A percentile compares a stretch with the other conserved stretches of the same genome.
Conservation (phyloP, 306 rosid species). For the peach (Prunus persica) region DNA sequence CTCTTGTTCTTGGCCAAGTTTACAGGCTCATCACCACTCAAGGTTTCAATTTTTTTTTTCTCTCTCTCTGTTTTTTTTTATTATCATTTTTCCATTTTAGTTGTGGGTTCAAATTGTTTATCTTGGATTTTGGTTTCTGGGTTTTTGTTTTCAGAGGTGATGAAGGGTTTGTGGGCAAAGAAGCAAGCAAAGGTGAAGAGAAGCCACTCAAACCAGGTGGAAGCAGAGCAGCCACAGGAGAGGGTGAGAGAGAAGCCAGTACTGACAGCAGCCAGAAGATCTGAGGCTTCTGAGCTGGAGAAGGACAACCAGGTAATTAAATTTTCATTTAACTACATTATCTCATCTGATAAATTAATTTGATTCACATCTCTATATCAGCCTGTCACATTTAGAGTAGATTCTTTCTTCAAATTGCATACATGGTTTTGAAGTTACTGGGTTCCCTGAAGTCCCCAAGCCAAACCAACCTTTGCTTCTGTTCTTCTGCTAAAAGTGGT, state of each 20-base stretch:
- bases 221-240: conserved; percentile 40
- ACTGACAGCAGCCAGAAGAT: conserved; percentile 33
- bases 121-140: conserved; percentile 11
- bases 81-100: neutral
- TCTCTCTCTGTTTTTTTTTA: neutral
- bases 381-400: conserved; percentile 1
- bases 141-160: conserved; percentile 57
- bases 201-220: conserved; percentile 29
- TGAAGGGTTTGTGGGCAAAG: conserved; percentile 83
- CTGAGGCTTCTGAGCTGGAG: conserved; percentile 33
- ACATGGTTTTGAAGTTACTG: neutral
- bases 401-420: neutral
- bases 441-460: neutral
- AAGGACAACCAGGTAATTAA: conserved; percentile 52
- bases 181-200: conserved; percentile 78
- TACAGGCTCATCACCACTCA: conserved; percentile 83
- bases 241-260: conserved; percentile 34
- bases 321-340: conserved; percentile 5
- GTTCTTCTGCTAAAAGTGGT: neutral
- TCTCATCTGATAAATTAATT: neutral
- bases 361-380: neutral
- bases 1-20: conserved; percentile 90
- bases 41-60: conserved; percentile 37
- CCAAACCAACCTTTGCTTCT: conserved; percentile 14
- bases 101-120: conserved; percentile 8